A percentile compares a stretch with the other conserved stretches of the same genome.
Conservation (phyloP, 2,329 filamentous ascomycete species). For the Alternaria sp. region DNA sequence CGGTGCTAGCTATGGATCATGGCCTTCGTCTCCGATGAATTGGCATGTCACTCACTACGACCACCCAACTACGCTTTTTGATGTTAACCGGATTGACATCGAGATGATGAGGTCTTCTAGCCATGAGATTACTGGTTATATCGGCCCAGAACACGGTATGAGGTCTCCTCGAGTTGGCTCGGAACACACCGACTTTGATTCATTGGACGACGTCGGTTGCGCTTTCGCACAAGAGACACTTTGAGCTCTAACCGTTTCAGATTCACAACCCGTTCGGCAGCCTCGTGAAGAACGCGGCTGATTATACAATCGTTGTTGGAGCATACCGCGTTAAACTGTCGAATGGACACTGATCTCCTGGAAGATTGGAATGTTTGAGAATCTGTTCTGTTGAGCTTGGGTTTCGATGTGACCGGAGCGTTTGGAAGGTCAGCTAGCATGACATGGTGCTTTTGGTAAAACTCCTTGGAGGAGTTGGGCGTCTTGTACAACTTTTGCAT, state of each 20-base stretch:
- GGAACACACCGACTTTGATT: neutral
- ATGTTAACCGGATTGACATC: neutral
- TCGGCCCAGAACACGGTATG: too few species aligned
- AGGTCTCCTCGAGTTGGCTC: too few species aligned
- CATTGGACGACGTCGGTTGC: neutral
- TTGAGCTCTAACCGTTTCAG: neutral
- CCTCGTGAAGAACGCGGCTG: neutral
- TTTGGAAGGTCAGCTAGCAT: neutral
- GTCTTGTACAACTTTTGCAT: neutral
- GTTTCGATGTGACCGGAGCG: neutral
- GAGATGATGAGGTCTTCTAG: neutral
- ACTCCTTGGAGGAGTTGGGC: neutral
- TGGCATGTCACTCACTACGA: neutral
- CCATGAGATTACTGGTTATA: neutral
- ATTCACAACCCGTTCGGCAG: neutral
- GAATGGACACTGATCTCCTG: fast-evolving
- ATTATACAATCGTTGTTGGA: neutral
- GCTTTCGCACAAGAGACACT: neutral
- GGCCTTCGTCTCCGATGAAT: neutral
- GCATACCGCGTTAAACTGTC: neutral
- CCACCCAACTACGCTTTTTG: neutral
- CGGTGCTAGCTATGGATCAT: neutral
- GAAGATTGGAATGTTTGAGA: neutral
- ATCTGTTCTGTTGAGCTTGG: neutral
- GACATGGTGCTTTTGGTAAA: neutral